A percentile compares a stretch with the other conserved stretches of the same genome.
Conservation (phyloP, 805 yeast species). For the Candida adriatica region DNA sequence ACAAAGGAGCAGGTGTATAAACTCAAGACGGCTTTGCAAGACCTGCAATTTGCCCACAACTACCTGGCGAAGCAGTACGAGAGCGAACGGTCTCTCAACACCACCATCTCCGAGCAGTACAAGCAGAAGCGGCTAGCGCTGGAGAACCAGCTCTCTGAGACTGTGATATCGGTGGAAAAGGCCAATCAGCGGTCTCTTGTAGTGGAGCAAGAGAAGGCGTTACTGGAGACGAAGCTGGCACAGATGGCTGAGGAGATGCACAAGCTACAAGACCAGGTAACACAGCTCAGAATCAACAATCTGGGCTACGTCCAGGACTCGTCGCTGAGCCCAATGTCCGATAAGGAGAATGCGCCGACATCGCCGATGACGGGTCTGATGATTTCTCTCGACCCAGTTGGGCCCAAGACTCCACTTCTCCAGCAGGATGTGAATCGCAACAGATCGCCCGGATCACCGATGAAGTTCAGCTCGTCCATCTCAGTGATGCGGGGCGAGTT, state of each 20-base stretch:
- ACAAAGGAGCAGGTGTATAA: constrained; percentile 13
- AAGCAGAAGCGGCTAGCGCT: constrained; percentile 42
- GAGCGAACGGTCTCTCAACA: constrained; percentile 52
- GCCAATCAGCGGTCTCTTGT: constrained; percentile 30
- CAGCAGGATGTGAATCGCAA: constrained; percentile 14
- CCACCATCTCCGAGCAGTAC: constrained; percentile 45
- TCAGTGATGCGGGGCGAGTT: constrained; percentile 62
- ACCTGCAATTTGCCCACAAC: constrained; percentile 64
- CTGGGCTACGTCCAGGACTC: constrained; percentile 16
- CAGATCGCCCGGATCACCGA: constrained; percentile 12
- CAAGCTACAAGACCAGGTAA: constrained; percentile 38
- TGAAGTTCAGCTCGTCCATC: constrained; percentile 31
- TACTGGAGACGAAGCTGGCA: constrained; percentile 23
- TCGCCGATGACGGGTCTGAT: constrained; percentile 22
- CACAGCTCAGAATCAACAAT: constrained; percentile 28
- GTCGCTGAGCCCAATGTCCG: constrained; percentile 7
- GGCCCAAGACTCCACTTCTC: constrained; percentile 16
- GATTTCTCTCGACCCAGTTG: constrained; percentile 9
- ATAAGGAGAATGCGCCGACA: constrained; percentile 19
- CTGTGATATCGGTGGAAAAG: constrained; percentile 30
- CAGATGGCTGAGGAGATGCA: constrained; percentile 35
- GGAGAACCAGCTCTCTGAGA: constrained; percentile 43
- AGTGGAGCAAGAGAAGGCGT: constrained; percentile 30
- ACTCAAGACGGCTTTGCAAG: constrained; percentile 55
- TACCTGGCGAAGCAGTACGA: constrained; percentile 64